Percentiles rank a stretch among this genome's conserved stretches.
Evolutionary conservation across 306 rosid species (phyloP).

Genomic region (Rosa chinensis): DNA sequence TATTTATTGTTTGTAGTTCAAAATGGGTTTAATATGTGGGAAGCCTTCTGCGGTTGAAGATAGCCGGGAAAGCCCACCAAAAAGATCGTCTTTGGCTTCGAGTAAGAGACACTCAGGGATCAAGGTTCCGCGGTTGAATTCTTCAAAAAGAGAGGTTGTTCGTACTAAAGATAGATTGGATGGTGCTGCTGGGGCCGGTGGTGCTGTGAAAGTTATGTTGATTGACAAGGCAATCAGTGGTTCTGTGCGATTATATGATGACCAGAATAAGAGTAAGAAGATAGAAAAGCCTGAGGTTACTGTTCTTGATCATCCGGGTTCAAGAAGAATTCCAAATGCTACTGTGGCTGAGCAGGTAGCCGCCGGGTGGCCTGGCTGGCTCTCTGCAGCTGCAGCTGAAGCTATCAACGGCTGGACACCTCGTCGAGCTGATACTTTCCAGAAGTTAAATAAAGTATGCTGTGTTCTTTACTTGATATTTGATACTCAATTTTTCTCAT

Average conservation of each 20-base stretch:
- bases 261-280: conserved; percentile 47
- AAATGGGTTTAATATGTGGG: conserved; percentile 70
- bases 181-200: conserved; percentile 20
- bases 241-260: conserved; percentile 42
- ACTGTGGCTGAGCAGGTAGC: conserved; percentile 78
- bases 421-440: conserved; percentile 68
- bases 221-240: conserved; percentile 51
- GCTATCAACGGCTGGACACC: conserved; percentile 91
- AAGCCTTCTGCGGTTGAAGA: conserved; percentile 69
- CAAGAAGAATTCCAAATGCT: conserved; percentile 66
- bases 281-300: conserved; percentile 38
- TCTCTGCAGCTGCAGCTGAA: conserved; percentile 80
- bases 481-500: conserved; percentile 15
- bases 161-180: conserved; percentile 41
- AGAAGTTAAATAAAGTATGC: conserved; percentile 71
- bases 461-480: conserved; percentile 18
- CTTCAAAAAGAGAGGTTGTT: conserved; percentile 53
- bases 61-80: conserved; percentile 48
- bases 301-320: conserved; percentile 43
- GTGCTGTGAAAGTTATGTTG: conserved; percentile 42
- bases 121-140: conserved; percentile 51
- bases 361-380: conserved; percentile 98
- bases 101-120: conserved; percentile 35
- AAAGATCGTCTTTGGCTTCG: conserved; percentile 37
- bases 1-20: conserved; percentile 24